A percentile compares a stretch with the other conserved stretches of the same genome.
phyloP scores from a whole-genome alignment of 2,329 filamentous ascomycete genomes.

The Thielaviopsis punctulata region DNA sequence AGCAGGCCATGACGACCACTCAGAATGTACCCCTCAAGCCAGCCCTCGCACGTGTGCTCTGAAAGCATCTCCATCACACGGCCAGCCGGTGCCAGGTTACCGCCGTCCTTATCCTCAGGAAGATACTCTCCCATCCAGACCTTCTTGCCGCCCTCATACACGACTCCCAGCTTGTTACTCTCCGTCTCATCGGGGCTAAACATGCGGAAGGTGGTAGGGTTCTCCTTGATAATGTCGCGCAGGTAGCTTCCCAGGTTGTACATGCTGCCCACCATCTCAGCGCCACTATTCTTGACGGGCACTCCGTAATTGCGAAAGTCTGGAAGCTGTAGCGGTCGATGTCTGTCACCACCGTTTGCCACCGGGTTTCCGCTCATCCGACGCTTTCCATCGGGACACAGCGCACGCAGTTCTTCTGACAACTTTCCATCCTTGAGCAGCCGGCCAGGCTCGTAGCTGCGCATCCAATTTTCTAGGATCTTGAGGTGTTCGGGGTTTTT shows the following conservation, averaged over 20 bases:
- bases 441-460: conserved; percentile 55
- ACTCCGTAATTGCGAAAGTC: conserved; percentile 53
- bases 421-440: conserved; percentile 51
- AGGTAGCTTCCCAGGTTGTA: conserved; percentile 49
- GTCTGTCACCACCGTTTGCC: conserved; percentile 51
- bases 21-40: conserved; percentile 64
- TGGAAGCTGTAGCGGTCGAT: conserved; percentile 50
- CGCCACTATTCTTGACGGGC: conserved; percentile 42
- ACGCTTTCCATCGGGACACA: conserved; percentile 46
- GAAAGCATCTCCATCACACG: conserved; percentile 75
- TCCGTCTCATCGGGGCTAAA: conserved; percentile 70
- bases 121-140: conserved; percentile 68
- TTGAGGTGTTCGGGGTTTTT: conserved; percentile 49
- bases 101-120: conserved; percentile 56
- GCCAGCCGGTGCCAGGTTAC: conserved; percentile 50
- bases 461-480: conserved; percentile 60
- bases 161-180: conserved; percentile 56
- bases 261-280: conserved; percentile 46
- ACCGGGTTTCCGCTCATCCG: conserved; percentile 68
- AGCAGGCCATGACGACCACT: conserved; percentile 60
- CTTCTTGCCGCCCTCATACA: conserved; percentile 62
- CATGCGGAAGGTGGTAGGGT: conserved; percentile 52
- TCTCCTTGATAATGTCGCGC: conserved; percentile 47
- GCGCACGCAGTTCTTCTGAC: conserved; percentile 40
- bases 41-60: conserved; percentile 64